Evolutionary conservation across 2,329 filamentous ascomycete species (phyloP).

Genomic region (Hymenoscyphus linearis): DNA sequence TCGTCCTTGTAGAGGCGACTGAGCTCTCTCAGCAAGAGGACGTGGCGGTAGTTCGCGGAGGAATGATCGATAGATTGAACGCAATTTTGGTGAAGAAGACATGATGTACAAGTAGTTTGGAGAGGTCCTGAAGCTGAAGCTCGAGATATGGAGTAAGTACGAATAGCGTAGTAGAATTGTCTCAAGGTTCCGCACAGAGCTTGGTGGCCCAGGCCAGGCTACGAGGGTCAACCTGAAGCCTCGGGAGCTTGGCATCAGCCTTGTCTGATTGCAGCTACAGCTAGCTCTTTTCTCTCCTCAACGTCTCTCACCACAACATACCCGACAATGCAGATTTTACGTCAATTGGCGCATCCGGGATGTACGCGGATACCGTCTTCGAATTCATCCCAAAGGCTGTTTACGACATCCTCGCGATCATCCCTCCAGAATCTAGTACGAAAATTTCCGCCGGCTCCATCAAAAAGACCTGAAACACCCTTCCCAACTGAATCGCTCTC

Average conservation of each 20-base stretch:
- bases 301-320: neutral
- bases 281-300: neutral
- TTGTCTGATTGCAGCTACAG: neutral
- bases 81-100: constrained; percentile 46
- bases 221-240: neutral
- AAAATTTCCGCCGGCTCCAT: neutral
- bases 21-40: constrained; percentile 42
- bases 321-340: neutral
- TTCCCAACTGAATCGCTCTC: constrained; percentile 27
- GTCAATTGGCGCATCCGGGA: neutral
- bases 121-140: neutral
- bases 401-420: neutral
- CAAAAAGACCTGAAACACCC: neutral
- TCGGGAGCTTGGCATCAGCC: constrained; percentile 2
- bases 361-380: neutral
- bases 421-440: neutral
- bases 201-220: too few relatives aligned
- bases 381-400: neutral
- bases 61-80: constrained; percentile 80
- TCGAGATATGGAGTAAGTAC: neutral
- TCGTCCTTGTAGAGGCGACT: constrained; percentile 64
- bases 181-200: neutral
- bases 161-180: too few relatives aligned
- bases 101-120: constrained; percentile 12
- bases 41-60: constrained; percentile 83